phyloP scores from a whole-genome alignment of 2,329 filamentous ascomycete genomes.

The Alternaria longipes region DNA sequence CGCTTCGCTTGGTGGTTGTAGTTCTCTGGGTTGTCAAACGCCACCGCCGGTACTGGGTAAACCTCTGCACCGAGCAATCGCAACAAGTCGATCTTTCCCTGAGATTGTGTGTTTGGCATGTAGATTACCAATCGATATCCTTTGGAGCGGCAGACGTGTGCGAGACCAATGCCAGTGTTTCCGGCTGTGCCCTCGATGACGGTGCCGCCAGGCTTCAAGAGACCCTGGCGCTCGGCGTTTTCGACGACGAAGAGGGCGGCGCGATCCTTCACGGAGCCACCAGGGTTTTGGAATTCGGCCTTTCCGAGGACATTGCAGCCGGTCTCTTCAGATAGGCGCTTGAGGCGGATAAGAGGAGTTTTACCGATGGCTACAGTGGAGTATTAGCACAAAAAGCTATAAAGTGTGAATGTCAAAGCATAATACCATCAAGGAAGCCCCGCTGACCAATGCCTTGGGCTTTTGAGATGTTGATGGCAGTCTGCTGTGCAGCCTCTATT shows the following conservation, averaged over 20 bases:
- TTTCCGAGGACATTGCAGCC: constrained; percentile 96
- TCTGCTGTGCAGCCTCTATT: constrained; percentile 62
- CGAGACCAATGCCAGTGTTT: constrained; percentile 97
- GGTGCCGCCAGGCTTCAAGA: constrained; percentile 85
- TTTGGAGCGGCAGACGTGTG: constrained; percentile 90
- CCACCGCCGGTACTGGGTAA: constrained; percentile 92
- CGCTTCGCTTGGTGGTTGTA: constrained; percentile 96
- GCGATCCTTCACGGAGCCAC: constrained; percentile 94
- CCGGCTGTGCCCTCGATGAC: constrained; percentile 97
- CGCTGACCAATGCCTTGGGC: constrained; percentile 82
- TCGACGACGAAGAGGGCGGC: constrained; percentile 93
- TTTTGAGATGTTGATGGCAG: constrained; percentile 77
- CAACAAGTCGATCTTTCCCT: constrained; percentile 95
- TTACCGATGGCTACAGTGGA: constrained; percentile 83
- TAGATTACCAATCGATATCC: constrained; percentile 98
- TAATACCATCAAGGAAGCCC: constrained; percentile 77
- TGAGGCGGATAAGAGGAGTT: constrained; percentile 90
- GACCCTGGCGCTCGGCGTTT: constrained; percentile 88
- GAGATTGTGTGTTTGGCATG: constrained; percentile 99
- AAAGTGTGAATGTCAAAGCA: not conserved
- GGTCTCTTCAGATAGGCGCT: constrained; percentile 86
- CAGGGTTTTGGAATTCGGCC: constrained; percentile 98
- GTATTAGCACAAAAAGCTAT: constrained; percentile 12
- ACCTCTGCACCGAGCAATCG: constrained; percentile 93
- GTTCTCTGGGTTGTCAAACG: constrained; percentile 93